phyloP scores from a whole-genome alignment of 2,329 filamentous ascomycete genomes.

The Apiospora aurea region DNA sequence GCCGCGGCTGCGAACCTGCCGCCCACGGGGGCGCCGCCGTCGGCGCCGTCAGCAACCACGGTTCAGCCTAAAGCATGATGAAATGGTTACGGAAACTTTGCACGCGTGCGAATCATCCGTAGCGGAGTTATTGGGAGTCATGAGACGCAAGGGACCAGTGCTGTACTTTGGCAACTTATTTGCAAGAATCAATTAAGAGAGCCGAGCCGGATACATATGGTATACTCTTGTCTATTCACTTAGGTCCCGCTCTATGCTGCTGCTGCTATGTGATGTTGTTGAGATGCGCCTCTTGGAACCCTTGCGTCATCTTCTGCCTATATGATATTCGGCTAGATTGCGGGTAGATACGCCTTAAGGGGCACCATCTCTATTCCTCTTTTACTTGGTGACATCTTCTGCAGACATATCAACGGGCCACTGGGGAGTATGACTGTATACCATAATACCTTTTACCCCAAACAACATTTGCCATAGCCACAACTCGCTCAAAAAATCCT shows the following conservation, averaged over 20 bases:
- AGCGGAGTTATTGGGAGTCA: neutral
- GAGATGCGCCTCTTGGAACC: neutral
- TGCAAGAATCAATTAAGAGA: neutral
- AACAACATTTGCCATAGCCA: no score
- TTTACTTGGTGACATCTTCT: no score
- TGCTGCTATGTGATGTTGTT: neutral
- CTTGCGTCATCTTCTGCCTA: neutral
- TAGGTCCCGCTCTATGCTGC: neutral
- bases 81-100: neutral
- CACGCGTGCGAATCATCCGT: neutral
- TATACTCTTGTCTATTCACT: neutral
- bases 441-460: no score
- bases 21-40: constrained; percentile 9
- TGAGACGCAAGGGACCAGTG: neutral
- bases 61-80: constrained; percentile 34
- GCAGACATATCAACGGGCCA: no score
- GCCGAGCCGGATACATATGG: neutral
- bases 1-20: constrained; percentile 36
- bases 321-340: neutral
- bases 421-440: no score
- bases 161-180: neutral
- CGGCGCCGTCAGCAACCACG: constrained; percentile 27
- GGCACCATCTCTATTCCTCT: no score
- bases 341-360: neutral
- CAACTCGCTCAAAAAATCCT: no score